Conservation (phyloP, 176 grass and related monocot species). For the Carex pumila region DNA sequence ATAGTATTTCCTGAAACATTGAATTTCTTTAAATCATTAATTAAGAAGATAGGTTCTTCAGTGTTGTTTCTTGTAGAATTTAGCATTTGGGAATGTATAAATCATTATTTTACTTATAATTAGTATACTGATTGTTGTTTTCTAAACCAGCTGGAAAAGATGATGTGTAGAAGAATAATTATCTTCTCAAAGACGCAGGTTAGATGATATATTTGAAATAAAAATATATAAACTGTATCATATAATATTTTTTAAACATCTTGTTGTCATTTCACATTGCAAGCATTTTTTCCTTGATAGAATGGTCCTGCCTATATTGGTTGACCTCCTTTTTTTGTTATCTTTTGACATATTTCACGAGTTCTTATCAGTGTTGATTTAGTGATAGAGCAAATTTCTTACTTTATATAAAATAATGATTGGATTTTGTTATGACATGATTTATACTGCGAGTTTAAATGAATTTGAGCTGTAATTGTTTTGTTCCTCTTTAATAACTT, state of each 20-base stretch:
- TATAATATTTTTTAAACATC: background rate
- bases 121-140: conserved; percentile 56
- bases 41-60: background rate
- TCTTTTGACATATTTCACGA: background rate
- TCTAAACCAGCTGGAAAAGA: conserved; percentile 74
- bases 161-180: conserved; percentile 73
- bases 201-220: conserved; percentile 34
- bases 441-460: background rate
- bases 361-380: background rate
- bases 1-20: background rate
- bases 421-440: background rate
- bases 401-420: background rate
- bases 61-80: background rate
- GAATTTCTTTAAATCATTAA: background rate
- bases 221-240: background rate
- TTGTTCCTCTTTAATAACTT: background rate
- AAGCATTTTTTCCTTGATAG: background rate
- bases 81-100: too few species aligned
- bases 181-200: conserved; percentile 57
- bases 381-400: background rate
- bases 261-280: background rate
- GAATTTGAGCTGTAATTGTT: background rate
- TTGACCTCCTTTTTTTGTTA: background rate
- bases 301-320: background rate
- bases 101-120: background rate